Evolutionary conservation across 345 rosid species (phyloP).

Genomic region (Theobroma cacao): DNA sequence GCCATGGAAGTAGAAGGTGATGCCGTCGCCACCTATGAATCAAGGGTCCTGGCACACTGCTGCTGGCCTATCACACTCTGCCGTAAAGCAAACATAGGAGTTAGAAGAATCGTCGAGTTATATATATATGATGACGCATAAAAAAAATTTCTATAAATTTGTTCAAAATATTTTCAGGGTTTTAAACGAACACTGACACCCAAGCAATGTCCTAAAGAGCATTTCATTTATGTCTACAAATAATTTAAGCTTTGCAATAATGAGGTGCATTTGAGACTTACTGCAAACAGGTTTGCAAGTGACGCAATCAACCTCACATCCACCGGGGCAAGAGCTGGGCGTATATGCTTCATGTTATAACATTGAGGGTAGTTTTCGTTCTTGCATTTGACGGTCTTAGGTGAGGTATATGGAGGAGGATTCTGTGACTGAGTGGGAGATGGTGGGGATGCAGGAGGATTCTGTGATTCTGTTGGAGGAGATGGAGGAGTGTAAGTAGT

Average conservation of each 20-base stretch:
- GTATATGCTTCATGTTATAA: slow-evolving; percentile 33
- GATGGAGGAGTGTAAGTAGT: not conserved
- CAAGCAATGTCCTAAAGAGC: not conserved
- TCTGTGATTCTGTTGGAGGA: slow-evolving; percentile 12
- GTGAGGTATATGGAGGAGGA: slow-evolving; percentile 21
- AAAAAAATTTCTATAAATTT: not conserved
- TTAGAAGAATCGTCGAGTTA: not conserved
- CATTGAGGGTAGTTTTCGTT: slow-evolving; percentile 37
- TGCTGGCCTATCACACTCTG: slow-evolving; percentile 58
- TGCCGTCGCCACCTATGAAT: slow-evolving; percentile 64
- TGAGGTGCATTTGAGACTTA: slow-evolving; percentile 20
- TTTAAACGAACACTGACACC: not conserved
- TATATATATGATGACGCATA: not conserved
- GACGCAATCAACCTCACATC: slow-evolving; percentile 55
- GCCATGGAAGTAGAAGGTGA: slow-evolving; percentile 77
- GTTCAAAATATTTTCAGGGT: not conserved
- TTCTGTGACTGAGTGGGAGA: slow-evolving; percentile 1
- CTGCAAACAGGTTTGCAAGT: slow-evolving; percentile 65
- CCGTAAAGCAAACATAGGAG: not conserved
- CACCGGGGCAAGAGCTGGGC: slow-evolving; percentile 45
- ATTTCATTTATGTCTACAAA: not conserved
- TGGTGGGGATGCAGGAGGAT: slow-evolving; percentile 19
- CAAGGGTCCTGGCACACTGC: slow-evolving; percentile 68
- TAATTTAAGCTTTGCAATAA: not conserved
- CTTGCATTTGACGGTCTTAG: slow-evolving; percentile 28